Evolutionary conservation across 1,284 basidiomycete genomes (phyloP).

Genomic region (Leccinum glutinopallens): DNA sequence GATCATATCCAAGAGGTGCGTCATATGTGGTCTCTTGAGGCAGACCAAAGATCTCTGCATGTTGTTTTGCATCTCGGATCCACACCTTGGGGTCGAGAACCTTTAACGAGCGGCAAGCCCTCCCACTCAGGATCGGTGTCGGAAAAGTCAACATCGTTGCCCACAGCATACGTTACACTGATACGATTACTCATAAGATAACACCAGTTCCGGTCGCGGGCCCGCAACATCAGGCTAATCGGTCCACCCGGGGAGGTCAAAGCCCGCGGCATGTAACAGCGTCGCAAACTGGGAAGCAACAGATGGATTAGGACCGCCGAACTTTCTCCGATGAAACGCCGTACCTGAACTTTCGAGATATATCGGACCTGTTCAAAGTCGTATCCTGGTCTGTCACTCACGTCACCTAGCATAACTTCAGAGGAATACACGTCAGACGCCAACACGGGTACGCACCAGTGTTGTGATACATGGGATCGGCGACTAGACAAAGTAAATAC

Average conservation of each 20-base stretch:
- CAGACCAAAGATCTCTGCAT: slow-evolving; percentile 36
- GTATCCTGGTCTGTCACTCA: slow-evolving; percentile 76
- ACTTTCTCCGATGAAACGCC: slow-evolving; percentile 22
- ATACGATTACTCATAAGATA: background rate
- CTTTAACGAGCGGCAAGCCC: background rate
- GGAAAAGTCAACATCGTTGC: background rate
- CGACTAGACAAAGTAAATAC: slow-evolving; percentile 46
- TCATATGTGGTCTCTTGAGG: background rate
- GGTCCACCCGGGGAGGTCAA: slow-evolving; percentile 36
- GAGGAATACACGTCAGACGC: background rate
- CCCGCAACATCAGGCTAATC: background rate
- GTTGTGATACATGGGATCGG: slow-evolving; percentile 86
- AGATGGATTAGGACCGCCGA: background rate
- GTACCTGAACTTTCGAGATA: slow-evolving; percentile 84
- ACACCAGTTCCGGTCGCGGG: background rate
- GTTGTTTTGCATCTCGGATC: slow-evolving; percentile 58
- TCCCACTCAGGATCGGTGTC: background rate
- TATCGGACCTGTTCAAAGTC: slow-evolving; percentile 78
- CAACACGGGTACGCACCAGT: slow-evolving; percentile 49
- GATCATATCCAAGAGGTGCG: slow-evolving; percentile 73
- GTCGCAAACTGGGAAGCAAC: slow-evolving; percentile 48
- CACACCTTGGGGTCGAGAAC: slow-evolving; percentile 9
- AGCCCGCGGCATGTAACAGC: slow-evolving; percentile 55
- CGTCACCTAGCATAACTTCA: slow-evolving; percentile 53
- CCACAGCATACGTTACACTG: background rate